A percentile compares a stretch with the other conserved stretches of the same genome.
phyloP scores from a whole-genome alignment of 768 basidiomycete genomes.

The Erythrobasidium yunnanense region DNA sequence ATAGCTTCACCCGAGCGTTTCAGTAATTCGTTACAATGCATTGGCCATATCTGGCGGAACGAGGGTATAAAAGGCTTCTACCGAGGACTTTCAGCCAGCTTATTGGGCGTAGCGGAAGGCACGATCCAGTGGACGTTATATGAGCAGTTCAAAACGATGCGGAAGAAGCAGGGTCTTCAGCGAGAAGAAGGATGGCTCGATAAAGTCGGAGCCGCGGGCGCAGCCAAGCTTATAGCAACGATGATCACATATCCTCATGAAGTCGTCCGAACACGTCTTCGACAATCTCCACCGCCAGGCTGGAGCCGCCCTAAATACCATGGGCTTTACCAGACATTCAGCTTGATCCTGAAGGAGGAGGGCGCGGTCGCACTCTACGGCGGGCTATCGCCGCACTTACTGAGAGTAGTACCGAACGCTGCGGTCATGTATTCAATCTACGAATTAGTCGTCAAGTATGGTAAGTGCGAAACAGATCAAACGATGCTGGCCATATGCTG shows the following conservation, averaged over 20 bases:
- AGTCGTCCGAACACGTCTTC: slow-evolving; percentile 67
- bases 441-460: slow-evolving; percentile 54
- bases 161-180: slow-evolving; percentile 40
- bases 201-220: slow-evolving; percentile 79
- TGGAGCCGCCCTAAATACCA: slow-evolving; percentile 58
- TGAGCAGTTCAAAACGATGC: slow-evolving; percentile 71
- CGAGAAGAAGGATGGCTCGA: slow-evolving; percentile 56
- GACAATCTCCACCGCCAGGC: slow-evolving; percentile 73
- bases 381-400: slow-evolving; percentile 83
- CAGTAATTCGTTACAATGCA: slow-evolving; percentile 19
- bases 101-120: slow-evolving; percentile 88
- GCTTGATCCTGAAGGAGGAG: slow-evolving; percentile 77
- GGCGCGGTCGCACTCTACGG: slow-evolving; percentile 76
- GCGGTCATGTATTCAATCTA: slow-evolving; percentile 95
- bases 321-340: slow-evolving; percentile 71
- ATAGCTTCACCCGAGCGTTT: slow-evolving; percentile 6
- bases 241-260: slow-evolving; percentile 97
- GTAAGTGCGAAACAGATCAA: background rate
- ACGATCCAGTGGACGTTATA: slow-evolving; percentile 97
- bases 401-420: slow-evolving; percentile 95
- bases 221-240: slow-evolving; percentile 85
- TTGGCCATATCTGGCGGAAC: slow-evolving; percentile 54
- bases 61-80: slow-evolving; percentile 85
- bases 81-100: slow-evolving; percentile 86
- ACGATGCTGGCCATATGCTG: too few relatives aligned